Base-by-base conservation (phyloP, 352 stramenopile species). In the Thraustochytrium striatum region DNA sequence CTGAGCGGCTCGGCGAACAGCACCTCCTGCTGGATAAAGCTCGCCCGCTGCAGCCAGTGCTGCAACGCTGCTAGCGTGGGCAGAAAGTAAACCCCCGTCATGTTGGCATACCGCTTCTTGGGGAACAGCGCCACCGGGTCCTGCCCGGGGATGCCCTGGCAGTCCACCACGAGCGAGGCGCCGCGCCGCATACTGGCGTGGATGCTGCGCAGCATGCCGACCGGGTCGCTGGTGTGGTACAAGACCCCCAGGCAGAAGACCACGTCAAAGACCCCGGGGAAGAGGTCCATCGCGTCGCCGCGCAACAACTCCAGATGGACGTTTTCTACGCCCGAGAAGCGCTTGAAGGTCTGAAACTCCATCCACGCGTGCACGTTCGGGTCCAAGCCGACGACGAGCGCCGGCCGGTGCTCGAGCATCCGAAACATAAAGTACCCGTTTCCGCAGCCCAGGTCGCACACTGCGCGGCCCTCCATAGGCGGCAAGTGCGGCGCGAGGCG, bases 371-470 rank as follows among this genome's bases (percentile, higher is more conserved):
- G 33, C 13, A 80, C 11, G 72, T 81, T 81, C 19, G 72, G 72
- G 35, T 81, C 72, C 5, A 81, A 13, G 21, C 72, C 72, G 19
- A 81, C 21, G 11, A 81, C 62, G 28, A 80, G 30, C 57, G 62
- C 39, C 33, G 72, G 72, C 5, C 47, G 30, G 28, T 81, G 28
- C 21, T 81, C 8, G 28, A 81, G n/a, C 72, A 81, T 81, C 13
- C 70, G 61, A 68, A 72, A 81, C 65, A 81, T 81, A 68, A 81
- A 81, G 57, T 81, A 81, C 7, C 72, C 72, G 53, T 81, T 81
- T 7, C 38, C 70, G 28, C 72, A 81, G 7, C 72, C 72, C 33
- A 81, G n/a, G 59, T 81, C 72, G 70, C 62, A 79, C n/a, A 81
- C 65, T 55, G 47, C 35, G 30, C 70, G 62, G 8, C 44, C 72